Conservation (phyloP, 2,329 filamentous ascomycete species). For the Didymella glomerata region DNA sequence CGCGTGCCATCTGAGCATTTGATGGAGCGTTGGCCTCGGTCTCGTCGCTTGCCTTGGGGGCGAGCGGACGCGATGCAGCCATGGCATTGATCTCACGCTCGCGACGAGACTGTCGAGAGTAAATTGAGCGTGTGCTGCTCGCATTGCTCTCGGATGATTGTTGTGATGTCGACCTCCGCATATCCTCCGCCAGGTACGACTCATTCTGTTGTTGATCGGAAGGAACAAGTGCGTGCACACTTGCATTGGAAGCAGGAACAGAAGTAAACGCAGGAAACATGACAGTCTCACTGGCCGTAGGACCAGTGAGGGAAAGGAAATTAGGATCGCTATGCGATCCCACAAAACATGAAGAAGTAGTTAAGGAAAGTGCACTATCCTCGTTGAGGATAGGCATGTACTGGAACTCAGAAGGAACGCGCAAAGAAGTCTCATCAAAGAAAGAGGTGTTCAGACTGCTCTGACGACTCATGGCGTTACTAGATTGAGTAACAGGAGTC, state of each 20-base stretch:
- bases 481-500: conserved; percentile 51
- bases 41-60: conserved; percentile 52
- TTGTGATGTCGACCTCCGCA: conserved; percentile 59
- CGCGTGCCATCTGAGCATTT: conserved; percentile 60
- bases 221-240: conserved; percentile 47
- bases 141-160: conserved; percentile 47
- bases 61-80: conserved; percentile 59
- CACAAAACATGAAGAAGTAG: conserved; percentile 42
- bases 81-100: conserved; percentile 60
- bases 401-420: conserved; percentile 53
- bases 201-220: conserved; percentile 29
- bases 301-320: conserved; percentile 46
- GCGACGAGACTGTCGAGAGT: conserved; percentile 58
- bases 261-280: conserved; percentile 43
- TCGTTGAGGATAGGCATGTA: conserved; percentile 48
- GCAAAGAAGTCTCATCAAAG: conserved; percentile 49
- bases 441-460: conserved; percentile 55
- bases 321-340: conserved; percentile 47
- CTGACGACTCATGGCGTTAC: conserved; percentile 56
- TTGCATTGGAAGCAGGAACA: conserved; percentile 38
- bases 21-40: conserved; percentile 43
- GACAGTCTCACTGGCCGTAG: conserved; percentile 49
- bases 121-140: conserved; percentile 54
- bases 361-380: conserved; percentile 49
- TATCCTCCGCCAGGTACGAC: conserved; percentile 56